Evolutionary conservation across 176 grass and related monocot species (phyloP).

Genomic region (Puya raimondii): DNA sequence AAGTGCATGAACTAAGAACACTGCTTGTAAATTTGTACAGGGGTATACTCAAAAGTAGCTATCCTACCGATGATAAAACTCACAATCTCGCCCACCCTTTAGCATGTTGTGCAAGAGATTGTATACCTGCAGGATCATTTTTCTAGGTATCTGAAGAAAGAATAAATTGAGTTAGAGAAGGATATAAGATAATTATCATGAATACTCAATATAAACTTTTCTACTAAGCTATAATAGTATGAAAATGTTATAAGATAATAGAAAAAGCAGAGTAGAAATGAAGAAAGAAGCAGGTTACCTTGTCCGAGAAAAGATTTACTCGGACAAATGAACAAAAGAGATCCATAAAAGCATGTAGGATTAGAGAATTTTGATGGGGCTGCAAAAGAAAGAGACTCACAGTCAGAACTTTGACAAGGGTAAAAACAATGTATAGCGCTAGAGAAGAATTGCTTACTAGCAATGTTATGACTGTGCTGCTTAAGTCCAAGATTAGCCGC

Average conservation of each 20-base stretch:
- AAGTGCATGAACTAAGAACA: neutral
- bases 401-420: neutral
- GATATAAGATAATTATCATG: neutral
- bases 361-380: slow-evolving; percentile 98
- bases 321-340: slow-evolving; percentile 89
- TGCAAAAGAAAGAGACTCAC: slow-evolving; percentile 33
- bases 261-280: slow-evolving; percentile 18
- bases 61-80: slow-evolving; percentile 87
- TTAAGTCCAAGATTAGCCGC: slow-evolving; percentile 90
- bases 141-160: slow-evolving; percentile 82
- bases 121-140: slow-evolving; percentile 98
- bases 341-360: slow-evolving; percentile 99
- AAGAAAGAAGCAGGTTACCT: slow-evolving; percentile 39
- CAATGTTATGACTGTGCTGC: slow-evolving; percentile 97
- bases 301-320: slow-evolving; percentile 93
- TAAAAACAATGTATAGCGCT: neutral
- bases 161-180: slow-evolving; percentile 14
- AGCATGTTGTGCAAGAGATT: slow-evolving; percentile 82
- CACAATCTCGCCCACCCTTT: slow-evolving; percentile 94
- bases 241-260: neutral
- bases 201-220: too few relatives aligned
- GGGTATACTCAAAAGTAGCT: neutral
- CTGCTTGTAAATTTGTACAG: neutral
- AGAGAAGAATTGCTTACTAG: slow-evolving; percentile 43
- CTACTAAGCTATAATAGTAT: neutral